phyloP scores from a whole-genome alignment of 2,329 filamentous ascomycete genomes.

The Colletotrichum tamarilloi region DNA sequence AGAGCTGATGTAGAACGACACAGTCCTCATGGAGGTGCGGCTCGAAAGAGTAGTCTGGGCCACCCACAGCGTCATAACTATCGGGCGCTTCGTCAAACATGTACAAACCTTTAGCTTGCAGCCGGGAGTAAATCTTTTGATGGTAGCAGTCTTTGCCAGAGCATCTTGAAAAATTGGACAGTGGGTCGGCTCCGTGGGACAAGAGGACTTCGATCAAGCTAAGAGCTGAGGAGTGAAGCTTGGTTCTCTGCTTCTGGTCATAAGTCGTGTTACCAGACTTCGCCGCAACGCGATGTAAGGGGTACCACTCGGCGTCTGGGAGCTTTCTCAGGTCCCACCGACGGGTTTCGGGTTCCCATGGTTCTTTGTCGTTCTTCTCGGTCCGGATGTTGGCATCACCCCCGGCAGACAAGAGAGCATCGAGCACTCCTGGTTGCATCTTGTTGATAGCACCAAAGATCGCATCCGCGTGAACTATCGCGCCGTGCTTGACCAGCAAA shows the following conservation, averaged over 20 bases:
- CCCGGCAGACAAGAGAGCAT: neutral
- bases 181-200: conserved; percentile 42
- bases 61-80: neutral
- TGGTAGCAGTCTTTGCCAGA: neutral
- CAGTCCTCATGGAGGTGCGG: conserved; percentile 24
- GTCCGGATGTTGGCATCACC: conserved; percentile 7
- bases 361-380: neutral
- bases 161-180: conserved; percentile 31
- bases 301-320: conserved; percentile 1
- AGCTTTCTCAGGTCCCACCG: neutral
- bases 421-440: conserved; percentile 4
- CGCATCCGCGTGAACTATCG: conserved; percentile 19
- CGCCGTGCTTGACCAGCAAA: conserved; percentile 24
- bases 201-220: conserved; percentile 37
- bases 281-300: conserved; percentile 6
- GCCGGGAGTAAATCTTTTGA: neutral
- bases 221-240: neutral
- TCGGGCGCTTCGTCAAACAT: neutral
- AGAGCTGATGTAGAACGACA: conserved; percentile 39
- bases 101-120: neutral
- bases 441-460: conserved; percentile 37
- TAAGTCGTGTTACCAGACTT: neutral
- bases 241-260: neutral
- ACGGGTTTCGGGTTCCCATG: neutral
- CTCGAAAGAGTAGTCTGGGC: neutral